phyloP scores from a whole-genome alignment of 2,329 filamentous ascomycete genomes.

The Dothideomycetes sp. region DNA sequence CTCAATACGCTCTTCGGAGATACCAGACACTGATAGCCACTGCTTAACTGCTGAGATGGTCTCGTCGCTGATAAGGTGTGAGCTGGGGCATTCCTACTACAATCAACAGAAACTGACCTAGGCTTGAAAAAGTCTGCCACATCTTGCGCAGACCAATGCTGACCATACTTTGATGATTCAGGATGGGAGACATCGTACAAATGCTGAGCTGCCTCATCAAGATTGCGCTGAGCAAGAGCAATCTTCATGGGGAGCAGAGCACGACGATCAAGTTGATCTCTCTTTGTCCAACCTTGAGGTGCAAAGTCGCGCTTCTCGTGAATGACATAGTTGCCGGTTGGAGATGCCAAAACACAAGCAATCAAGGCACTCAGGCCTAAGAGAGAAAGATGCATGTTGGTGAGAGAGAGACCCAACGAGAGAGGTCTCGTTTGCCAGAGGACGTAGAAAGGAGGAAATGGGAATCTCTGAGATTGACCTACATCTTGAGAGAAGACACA shows the following conservation, averaged over 20 bases:
- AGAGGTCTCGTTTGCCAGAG: too few species aligned
- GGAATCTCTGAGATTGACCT: too few species aligned
- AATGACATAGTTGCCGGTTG: constrained; percentile 19
- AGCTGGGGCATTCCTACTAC: too few species aligned
- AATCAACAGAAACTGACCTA: constrained; percentile 17
- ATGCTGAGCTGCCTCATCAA: constrained; percentile 25
- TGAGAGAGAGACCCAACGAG: not conserved
- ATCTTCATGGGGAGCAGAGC: constrained; percentile 27
- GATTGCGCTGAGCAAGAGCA: constrained; percentile 27
- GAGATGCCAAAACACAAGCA: constrained; percentile 18
- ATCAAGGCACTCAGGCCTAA: constrained; percentile 17
- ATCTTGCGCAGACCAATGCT: constrained; percentile 35
- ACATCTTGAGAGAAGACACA: too few species aligned
- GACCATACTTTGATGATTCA: constrained; percentile 32
- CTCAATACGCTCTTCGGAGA: constrained; percentile 38
- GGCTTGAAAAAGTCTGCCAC: constrained; percentile 37
- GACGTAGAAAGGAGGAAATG: not conserved
- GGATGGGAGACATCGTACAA: constrained; percentile 35
- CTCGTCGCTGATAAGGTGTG: not conserved
- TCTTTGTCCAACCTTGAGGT: constrained; percentile 22
- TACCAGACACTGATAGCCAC: constrained; percentile 48
- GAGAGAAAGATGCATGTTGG: constrained; percentile 18
- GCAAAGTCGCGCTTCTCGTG: constrained; percentile 24
- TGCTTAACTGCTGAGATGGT: constrained; percentile 33
- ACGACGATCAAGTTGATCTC: constrained; percentile 20